Percentiles rank a stretch among this genome's conserved stretches.
Conservation (phyloP, 2,329 filamentous ascomycete species). For the Fusarium scirpi region DNA sequence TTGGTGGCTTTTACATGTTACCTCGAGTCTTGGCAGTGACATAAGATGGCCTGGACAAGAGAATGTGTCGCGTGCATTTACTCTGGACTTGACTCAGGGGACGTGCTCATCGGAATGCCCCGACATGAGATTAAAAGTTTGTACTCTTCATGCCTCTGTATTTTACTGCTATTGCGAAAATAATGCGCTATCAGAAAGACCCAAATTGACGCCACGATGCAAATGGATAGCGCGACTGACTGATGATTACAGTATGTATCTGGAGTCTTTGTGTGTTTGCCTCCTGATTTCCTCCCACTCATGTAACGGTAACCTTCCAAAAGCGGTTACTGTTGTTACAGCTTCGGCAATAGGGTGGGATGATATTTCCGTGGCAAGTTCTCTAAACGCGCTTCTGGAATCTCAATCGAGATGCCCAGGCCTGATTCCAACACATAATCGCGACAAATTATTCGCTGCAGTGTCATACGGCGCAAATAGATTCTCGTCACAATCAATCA, state of each 20-base stretch:
- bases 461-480: not conserved
- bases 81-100: not conserved
- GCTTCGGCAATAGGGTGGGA: constrained; percentile 15
- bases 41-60: not conserved
- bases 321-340: constrained; percentile 3
- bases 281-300: not conserved
- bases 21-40: constrained; percentile 8
- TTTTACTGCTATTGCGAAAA: not conserved
- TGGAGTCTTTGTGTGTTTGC: not conserved
- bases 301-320: constrained; percentile 43
- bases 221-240: not conserved
- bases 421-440: not conserved
- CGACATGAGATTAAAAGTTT: not conserved
- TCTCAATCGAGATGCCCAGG: not conserved
- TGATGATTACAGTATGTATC: not conserved
- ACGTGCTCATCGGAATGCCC: not conserved
- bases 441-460: not conserved
- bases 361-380: constrained; percentile 2
- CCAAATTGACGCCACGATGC: not conserved
- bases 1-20: constrained; percentile 2
- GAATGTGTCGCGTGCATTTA: not conserved
- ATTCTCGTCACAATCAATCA: not conserved
- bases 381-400: not conserved
- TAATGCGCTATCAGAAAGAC: not conserved
- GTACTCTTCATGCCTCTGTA: not conserved